Evolutionary conservation across 257 asterid genomes (phyloP), one percentile per base, ranked within the genome.

Genomic region (Solanum sitiens): DNA sequence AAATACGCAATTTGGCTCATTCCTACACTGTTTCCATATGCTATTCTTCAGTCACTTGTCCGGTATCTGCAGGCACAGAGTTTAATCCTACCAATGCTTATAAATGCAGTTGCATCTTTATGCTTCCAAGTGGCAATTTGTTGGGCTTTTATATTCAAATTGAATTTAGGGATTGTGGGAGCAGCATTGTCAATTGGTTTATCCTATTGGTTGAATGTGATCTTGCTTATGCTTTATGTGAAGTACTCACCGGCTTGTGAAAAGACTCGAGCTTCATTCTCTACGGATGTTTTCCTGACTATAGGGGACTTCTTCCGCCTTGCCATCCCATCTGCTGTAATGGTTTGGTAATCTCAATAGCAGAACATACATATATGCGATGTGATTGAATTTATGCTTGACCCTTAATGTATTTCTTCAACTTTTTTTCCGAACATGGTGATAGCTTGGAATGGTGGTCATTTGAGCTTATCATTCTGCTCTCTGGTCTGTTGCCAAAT

Each of bases 361-460:
- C 63, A 11, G 8, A 45, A 45, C 84, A 45, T 45, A 4, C 65
- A 8, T 45, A n/a, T 79, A 44, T 2, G 15, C n/a, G 0, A 44
- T 45, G 63, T 45, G 3, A 79, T 79, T 27, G 40, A 44, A 61
- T 42, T 76, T 44, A 77, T 1, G 0, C 37, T 16, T 25, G 61
- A 59, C 20, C 67, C 11, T 11, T 56, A 56, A 12, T 40, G 18
- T 21, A 50, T 42, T 59, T 15, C 27, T 37, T 82, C n/a, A 42
- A 77, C 63, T 8, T 30, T 9, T 20, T 12, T 85, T 16, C 32
- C 7, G 1, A 12, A 30, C 47, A 5, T 79, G 40, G 42, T 8
- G 45, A 33, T 90, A 95, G 99, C 88, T 74, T 94, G 87, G 97
- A 95, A 86, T 94, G 98, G 98, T 96, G 98, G 98, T 89, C 96